A percentile compares a stretch with the other conserved stretches of the same genome.
Conservation (phyloP, 352 stramenopile species). For the Globisporangium lucens region DNA sequence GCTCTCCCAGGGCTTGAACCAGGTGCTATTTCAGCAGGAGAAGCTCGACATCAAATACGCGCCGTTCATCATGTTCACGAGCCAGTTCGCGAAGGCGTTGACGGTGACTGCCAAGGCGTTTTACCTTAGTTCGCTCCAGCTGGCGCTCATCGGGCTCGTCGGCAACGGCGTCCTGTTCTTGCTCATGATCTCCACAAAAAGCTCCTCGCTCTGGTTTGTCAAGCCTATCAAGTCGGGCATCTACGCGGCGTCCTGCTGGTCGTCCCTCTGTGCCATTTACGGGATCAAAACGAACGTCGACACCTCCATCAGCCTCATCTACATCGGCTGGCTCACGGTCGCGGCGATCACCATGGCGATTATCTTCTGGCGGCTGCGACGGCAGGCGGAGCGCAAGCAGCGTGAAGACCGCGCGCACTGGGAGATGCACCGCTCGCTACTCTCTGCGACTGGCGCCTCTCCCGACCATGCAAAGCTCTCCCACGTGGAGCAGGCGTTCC, state of each 20-base stretch:
- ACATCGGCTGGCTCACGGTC: constrained; percentile 58
- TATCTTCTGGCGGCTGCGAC: constrained; percentile 24
- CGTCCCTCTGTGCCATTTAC: constrained; percentile 45
- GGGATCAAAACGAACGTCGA: constrained; percentile 20
- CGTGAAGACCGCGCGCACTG: constrained; percentile 18
- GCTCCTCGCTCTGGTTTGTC: constrained; percentile 58
- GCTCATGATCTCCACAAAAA: constrained; percentile 38
- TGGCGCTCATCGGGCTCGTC: constrained; percentile 32
- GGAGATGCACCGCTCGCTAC: constrained; percentile 14
- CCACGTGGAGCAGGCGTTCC: constrained; percentile 8
- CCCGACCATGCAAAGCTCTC: constrained; percentile 5
- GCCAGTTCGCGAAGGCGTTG: constrained; percentile 51
- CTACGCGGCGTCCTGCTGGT: constrained; percentile 55
- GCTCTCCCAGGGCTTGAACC: constrained; percentile 56
- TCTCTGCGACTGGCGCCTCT: constrained; percentile 1
- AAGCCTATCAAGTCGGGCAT: constrained; percentile 52
- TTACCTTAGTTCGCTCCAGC: constrained; percentile 37
- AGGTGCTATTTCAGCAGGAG: constrained; percentile 62
- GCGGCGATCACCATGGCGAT: constrained; percentile 17
- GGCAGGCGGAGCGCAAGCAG: constrained; percentile 18
- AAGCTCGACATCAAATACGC: constrained; percentile 64
- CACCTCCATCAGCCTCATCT: constrained; percentile 45
- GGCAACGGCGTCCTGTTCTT: constrained; percentile 36
- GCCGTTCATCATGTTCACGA: constrained; percentile 44
- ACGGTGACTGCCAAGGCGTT: constrained; percentile 40